These are phyloP conservation scores for Nigrospora sphaerica DNA, from an alignment of 2,329 filamentous ascomycete species.

Conservation along the genomic window DNA sequence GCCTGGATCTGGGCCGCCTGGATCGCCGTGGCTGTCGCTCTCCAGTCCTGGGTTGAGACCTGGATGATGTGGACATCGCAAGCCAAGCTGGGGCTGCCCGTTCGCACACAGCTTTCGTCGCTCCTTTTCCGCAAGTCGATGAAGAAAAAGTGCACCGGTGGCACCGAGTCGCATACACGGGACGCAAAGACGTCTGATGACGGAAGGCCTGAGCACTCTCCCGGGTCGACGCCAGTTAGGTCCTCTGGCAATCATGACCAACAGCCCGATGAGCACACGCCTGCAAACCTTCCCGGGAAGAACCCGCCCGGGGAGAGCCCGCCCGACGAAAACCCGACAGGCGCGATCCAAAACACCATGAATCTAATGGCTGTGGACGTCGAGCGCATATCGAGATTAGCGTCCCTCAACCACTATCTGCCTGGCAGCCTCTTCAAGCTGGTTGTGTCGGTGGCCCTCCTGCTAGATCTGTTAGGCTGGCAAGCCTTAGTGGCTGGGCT, in stretches of 20 bases:
- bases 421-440: slow-evolving; percentile 56
- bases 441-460: slow-evolving; percentile 56
- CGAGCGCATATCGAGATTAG: slow-evolving; percentile 61
- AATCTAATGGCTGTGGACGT: slow-evolving; percentile 74
- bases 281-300: neutral
- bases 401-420: slow-evolving; percentile 58
- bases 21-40: slow-evolving; percentile 53
- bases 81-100: slow-evolving; percentile 54
- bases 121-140: slow-evolving; percentile 73
- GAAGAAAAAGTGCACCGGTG: slow-evolving; percentile 68
- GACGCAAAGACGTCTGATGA: too few relatives aligned
- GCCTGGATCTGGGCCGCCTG: slow-evolving; percentile 62
- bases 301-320: too few relatives aligned
- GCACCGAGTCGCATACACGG: too few relatives aligned
- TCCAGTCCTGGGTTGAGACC: slow-evolving; percentile 53
- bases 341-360: slow-evolving; percentile 70
- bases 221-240: neutral
- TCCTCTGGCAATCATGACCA: neutral
- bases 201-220: slow-evolving; percentile 44
- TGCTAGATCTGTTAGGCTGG: slow-evolving; percentile 67
- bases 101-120: slow-evolving; percentile 64
- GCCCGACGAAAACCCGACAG: slow-evolving; percentile 46
- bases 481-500: slow-evolving; percentile 60
- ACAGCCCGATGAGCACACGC: neutral
- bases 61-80: slow-evolving; percentile 62